Evolutionary conservation across 768 basidiomycete genomes (phyloP).

Genomic region (Russula abietina): DNA sequence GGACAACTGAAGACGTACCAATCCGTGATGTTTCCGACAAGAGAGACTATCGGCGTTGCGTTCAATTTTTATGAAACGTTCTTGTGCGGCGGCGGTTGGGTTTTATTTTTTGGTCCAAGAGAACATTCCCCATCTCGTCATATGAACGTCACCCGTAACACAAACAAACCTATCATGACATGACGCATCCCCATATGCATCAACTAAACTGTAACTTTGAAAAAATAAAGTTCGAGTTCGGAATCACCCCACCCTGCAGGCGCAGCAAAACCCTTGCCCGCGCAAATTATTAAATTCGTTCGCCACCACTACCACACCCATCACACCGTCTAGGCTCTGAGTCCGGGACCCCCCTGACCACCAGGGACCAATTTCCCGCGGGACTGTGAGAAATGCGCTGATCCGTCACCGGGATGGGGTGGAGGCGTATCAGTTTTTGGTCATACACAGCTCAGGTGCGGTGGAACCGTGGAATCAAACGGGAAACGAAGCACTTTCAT

Average conservation of each 20-base stretch:
- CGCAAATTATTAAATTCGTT: not conserved
- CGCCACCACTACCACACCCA: not conserved
- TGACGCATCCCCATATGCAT: not conserved
- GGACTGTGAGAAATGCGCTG: slow-evolving; percentile 13
- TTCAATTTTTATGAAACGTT: not conserved
- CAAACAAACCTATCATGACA: too few species aligned
- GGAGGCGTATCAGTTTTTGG: not conserved
- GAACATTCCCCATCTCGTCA: not conserved
- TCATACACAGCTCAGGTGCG: not conserved
- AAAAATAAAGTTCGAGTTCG: not conserved
- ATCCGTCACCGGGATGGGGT: slow-evolving; percentile 1
- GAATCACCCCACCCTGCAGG: not conserved
- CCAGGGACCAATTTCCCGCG: slow-evolving; percentile 3
- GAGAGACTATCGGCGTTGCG: not conserved
- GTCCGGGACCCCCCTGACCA: not conserved
- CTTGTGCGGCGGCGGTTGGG: too few species aligned
- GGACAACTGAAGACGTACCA: too few species aligned
- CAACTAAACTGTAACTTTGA: too few species aligned
- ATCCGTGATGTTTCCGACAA: too few species aligned
- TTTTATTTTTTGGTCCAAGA: too few species aligned
- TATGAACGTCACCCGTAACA: not conserved
- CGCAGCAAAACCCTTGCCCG: not conserved
- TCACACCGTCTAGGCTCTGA: not conserved
- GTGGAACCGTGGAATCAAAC: not conserved
- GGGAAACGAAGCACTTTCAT: not conserved